Conservation (phyloP, 768 basidiomycete species). For the Rhodosporidiobolus sp. region DNA sequence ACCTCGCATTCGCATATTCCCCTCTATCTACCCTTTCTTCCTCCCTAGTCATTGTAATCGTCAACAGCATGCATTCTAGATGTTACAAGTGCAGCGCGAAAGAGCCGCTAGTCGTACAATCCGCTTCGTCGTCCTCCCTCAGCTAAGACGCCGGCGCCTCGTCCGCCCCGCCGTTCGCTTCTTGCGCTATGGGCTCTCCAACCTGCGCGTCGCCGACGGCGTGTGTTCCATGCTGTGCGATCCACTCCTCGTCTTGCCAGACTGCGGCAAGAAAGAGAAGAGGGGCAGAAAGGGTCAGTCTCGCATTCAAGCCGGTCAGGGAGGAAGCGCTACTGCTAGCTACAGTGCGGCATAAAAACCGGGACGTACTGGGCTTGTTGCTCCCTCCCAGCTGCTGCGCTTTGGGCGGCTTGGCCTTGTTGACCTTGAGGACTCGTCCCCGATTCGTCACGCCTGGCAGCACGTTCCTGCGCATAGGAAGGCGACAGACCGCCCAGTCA, state of each 20-base stretch:
- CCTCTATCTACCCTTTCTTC: neutral
- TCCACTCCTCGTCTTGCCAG: slow-evolving; percentile 96
- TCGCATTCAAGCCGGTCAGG: neutral
- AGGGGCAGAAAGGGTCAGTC: slow-evolving; percentile 7
- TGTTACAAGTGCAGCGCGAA: neutral
- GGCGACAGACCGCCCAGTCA: neutral
- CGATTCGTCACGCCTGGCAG: slow-evolving; percentile 27
- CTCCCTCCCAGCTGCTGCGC: slow-evolving; percentile 50
- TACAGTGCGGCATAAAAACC: neutral
- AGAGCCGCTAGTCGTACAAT: neutral
- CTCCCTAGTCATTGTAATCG: neutral
- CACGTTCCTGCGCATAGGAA: slow-evolving; percentile 56
- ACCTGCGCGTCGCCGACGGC: neutral
- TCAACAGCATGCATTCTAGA: neutral
- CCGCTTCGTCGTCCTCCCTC: neutral
- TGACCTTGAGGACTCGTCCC: slow-evolving; percentile 68
- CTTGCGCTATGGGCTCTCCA: neutral
- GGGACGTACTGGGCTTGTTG: slow-evolving; percentile 42
- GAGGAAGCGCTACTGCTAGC: too few species aligned
- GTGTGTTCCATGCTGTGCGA: slow-evolving; percentile 74
- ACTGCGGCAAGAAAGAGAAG: slow-evolving; percentile 54
- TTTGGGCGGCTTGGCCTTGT: slow-evolving; percentile 79
- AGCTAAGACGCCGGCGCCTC: neutral
- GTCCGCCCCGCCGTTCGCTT: neutral
- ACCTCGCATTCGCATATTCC: neutral